Evolutionary conservation across 2,329 filamentous ascomycete genomes (phyloP), one percentile per base, ranked within the genome.

Genomic region (Coniochaeta sp.): DNA sequence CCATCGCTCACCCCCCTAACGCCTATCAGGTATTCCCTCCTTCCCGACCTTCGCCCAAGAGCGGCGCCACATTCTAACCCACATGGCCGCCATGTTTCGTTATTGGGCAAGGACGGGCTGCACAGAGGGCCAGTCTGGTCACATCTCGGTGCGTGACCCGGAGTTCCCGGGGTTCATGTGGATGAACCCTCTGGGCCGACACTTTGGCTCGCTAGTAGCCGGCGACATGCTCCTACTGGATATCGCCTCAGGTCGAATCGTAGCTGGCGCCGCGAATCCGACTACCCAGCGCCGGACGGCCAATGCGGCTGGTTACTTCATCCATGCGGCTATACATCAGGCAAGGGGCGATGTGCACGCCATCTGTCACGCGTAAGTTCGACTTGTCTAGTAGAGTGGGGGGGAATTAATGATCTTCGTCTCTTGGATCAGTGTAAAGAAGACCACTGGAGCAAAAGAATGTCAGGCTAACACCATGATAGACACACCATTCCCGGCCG

Each of bases 241-340:
- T 63, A 76, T 79, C 61, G 68, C 68, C 54, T 72, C 74, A 12
- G 88, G 87, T n/a, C 80, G 81, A 17, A 79, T 87, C 11, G 79
- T 89, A 6, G 86, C 84, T 17, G 87, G 87, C 61, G 72, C 79
- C 72, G 16, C 76, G 81, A 34, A 31, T n/a, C 22, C 22, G 47
- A 28, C 47, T 28, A 52, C 47, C n/a, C 1, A 17, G 26, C 14
- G 14, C 82, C 62, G 67, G 26, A 70, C 87, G 1, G 81, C 81
- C 55, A 91, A 91, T 70, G 81, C 83, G 3, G 86, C 88, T 0
- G 88, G 88, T 6, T 90, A 88, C 68, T 74, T 85, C 63, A 91
- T 91, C 65, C 88, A 91, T 73, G 81, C 80, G 7, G 87, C 86
- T 26, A 76, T 91, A 12, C 83, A 89, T 74, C 86, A 85, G 72